These are phyloP conservation scores for Schwanniomyces etchellsii DNA, from an alignment of 1,139 yeast species.

Conservation along the genomic window DNA sequence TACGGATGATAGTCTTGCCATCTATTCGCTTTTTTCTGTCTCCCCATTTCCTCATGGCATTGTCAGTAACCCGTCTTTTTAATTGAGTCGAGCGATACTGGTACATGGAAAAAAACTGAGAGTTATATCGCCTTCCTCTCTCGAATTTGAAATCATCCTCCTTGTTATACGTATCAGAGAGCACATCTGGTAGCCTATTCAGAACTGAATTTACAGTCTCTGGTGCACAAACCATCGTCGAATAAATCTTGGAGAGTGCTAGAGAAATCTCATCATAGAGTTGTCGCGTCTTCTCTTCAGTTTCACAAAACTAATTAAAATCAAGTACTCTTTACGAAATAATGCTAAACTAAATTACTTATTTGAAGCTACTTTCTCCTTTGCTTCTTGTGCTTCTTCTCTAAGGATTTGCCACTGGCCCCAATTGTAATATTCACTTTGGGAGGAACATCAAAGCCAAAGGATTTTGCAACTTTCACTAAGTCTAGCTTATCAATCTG, in stretches of 20 bases:
- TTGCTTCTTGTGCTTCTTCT: conserved; percentile 47
- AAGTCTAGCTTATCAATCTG: conserved; percentile 92
- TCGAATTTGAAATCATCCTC: conserved; percentile 13
- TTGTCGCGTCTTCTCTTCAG: background rate
- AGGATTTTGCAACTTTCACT: conserved; percentile 90
- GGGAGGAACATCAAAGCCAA: conserved; percentile 94
- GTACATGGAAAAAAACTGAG: conserved; percentile 74
- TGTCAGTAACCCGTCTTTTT: conserved; percentile 47
- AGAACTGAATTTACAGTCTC: background rate
- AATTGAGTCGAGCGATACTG: conserved; percentile 54
- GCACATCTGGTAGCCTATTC: background rate
- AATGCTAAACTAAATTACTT: background rate
- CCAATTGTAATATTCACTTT: conserved; percentile 95
- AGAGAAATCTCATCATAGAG: too few species aligned
- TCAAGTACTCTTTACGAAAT: too few species aligned
- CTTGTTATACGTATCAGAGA: conserved; percentile 10
- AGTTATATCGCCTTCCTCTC: conserved; percentile 47
- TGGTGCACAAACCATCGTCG: too few species aligned
- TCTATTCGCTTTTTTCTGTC: conserved; percentile 35
- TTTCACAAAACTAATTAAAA: background rate
- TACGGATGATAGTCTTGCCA: conserved; percentile 27
- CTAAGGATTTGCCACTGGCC: conserved; percentile 70
- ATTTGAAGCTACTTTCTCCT: conserved; percentile 20
- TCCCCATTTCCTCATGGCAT: conserved; percentile 41
- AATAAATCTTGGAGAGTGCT: too few species aligned